These are phyloP conservation scores for Candida peoriensis DNA, from an alignment of 805 yeast genomes.

Conservation along the genomic window DNA sequence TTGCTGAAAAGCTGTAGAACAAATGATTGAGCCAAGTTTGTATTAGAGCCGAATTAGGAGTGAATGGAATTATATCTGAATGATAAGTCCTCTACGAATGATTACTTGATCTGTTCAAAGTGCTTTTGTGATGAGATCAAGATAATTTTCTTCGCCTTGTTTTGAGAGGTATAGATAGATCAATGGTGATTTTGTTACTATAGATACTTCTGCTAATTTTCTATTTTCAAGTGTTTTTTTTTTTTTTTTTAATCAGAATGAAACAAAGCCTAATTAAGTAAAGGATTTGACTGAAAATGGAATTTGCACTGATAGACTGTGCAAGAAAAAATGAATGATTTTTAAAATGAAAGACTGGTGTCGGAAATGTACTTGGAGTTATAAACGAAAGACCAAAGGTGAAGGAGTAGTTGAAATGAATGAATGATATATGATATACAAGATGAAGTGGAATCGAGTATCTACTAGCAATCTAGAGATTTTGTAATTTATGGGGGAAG, in stretches of 20 bases:
- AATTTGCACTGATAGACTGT: background rate
- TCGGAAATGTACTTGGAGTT: background rate
- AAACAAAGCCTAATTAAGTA: conserved; percentile 5
- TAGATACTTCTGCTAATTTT: too few species aligned
- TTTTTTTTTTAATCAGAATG: too few species aligned
- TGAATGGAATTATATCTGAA: too few species aligned
- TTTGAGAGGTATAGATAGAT: background rate
- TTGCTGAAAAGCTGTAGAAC: too few species aligned
- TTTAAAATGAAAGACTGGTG: conserved; percentile 2
- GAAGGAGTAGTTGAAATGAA: background rate
- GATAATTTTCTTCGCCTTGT: background rate
- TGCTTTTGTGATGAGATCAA: background rate
- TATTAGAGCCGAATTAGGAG: too few species aligned
- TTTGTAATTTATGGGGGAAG: too few species aligned
- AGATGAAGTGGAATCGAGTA: background rate
- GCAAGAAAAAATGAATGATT: background rate
- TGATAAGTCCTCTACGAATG: background rate
- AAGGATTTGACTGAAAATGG: conserved; percentile 4
- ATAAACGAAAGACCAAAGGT: background rate
- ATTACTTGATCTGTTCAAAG: too few species aligned
- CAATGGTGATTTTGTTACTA: conserved; percentile 2
- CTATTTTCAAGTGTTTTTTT: too few species aligned
- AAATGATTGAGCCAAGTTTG: too few species aligned
- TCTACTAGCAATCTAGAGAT: too few species aligned
- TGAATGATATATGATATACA: background rate